These are phyloP conservation scores for Cylindrodendrum hubeiense DNA, from an alignment of 2,329 filamentous ascomycete species.

Conservation along the genomic window DNA sequence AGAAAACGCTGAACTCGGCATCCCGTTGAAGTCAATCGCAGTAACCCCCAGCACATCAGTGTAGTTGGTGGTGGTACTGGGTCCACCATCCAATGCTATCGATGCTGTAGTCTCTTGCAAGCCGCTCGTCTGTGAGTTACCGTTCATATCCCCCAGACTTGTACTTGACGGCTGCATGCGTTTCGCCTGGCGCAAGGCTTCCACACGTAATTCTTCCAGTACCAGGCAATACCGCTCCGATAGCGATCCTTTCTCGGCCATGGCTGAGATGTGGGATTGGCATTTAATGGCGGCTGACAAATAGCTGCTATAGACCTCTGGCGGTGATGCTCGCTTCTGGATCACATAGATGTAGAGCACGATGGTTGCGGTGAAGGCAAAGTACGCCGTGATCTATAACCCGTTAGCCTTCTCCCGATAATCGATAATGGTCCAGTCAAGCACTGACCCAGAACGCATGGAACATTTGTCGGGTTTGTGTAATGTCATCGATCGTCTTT, in stretches of 20 bases:
- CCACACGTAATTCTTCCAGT: slow-evolving; percentile 37
- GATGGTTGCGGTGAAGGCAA: slow-evolving; percentile 42
- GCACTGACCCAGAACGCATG: slow-evolving; percentile 38
- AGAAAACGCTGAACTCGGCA: slow-evolving; percentile 31
- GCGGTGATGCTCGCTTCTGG: slow-evolving; percentile 37
- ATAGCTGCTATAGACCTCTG: slow-evolving; percentile 34
- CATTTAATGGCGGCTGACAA: slow-evolving; percentile 36
- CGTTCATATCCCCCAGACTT: slow-evolving; percentile 12
- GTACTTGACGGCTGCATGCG: slow-evolving; percentile 31
- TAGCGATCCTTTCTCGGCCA: slow-evolving; percentile 39
- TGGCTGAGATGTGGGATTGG: slow-evolving; percentile 38
- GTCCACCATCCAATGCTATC: slow-evolving; percentile 28
- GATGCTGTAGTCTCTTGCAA: slow-evolving; percentile 15
- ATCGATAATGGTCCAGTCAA: not conserved
- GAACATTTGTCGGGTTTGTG: slow-evolving; percentile 39
- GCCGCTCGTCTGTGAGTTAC: slow-evolving; percentile 15
- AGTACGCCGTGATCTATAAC: slow-evolving; percentile 39
- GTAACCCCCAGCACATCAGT: slow-evolving; percentile 37
- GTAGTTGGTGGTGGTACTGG: slow-evolving; percentile 34
- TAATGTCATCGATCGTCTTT: slow-evolving; percentile 38
- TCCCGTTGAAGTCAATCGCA: slow-evolving; percentile 38
- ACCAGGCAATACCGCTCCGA: slow-evolving; percentile 41
- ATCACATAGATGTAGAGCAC: slow-evolving; percentile 44
- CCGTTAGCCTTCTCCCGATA: not conserved
- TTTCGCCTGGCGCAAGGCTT: slow-evolving; percentile 38